phyloP scores from a whole-genome alignment of 768 basidiomycete species.

The Collybia sp. region DNA sequence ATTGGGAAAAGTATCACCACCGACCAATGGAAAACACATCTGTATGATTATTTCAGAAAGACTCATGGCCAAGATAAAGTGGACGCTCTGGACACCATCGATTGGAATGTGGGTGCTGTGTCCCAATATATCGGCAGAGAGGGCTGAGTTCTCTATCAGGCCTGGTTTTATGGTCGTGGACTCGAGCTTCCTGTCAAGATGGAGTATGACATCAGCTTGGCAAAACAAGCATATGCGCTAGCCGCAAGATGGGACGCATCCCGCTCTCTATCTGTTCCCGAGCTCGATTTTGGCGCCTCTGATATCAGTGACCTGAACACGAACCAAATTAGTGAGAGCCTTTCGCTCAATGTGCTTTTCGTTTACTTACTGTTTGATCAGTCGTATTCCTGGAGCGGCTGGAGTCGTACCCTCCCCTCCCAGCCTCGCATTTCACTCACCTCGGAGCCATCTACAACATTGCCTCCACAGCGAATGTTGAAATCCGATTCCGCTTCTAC shows the following conservation, averaged over 20 bases:
- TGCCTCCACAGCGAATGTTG: conserved; percentile 60
- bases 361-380: conserved; percentile 17
- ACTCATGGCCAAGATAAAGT: conserved; percentile 58
- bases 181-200: conserved; percentile 65
- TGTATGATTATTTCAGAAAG: conserved; percentile 64
- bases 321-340: conserved; percentile 65
- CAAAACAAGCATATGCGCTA: conserved; percentile 62
- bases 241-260: conserved; percentile 73
- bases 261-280: conserved; percentile 34
- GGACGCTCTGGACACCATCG: conserved; percentile 59
- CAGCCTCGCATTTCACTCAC: conserved; percentile 49
- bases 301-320: conserved; percentile 67
- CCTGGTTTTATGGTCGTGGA: conserved; percentile 84
- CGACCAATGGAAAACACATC: conserved; percentile 75
- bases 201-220: conserved; percentile 72
- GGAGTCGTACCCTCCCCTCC: conserved; percentile 56
- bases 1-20: conserved; percentile 83
- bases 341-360: not conserved
- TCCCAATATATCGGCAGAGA: not conserved
- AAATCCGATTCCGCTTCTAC: conserved; percentile 78
- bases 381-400: conserved; percentile 85
- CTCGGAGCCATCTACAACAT: conserved; percentile 53
- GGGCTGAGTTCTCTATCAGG: conserved; percentile 28
- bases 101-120: conserved; percentile 64
- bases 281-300: conserved; percentile 47